Evolutionary conservation across 495 filamentous ascomycete species (phyloP).

Genomic region (Neurospora sp.): DNA sequence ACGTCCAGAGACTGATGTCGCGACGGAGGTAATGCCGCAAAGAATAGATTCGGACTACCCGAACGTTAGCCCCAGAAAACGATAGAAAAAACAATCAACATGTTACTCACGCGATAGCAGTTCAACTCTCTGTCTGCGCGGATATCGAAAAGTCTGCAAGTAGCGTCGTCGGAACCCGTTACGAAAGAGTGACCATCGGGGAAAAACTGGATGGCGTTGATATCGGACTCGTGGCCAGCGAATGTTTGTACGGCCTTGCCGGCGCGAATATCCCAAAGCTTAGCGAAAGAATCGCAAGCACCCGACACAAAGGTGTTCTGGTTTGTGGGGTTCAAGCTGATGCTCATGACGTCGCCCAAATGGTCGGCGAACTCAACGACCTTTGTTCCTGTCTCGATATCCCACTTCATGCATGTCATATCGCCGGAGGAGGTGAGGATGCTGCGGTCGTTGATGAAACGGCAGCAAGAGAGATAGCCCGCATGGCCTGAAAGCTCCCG

Average conservation of each 20-base stretch:
- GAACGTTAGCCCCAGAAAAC: slow-evolving; percentile 10
- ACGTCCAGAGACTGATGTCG: slow-evolving; percentile 93
- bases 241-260: slow-evolving; percentile 98
- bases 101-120: slow-evolving; percentile 72
- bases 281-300: slow-evolving; percentile 96
- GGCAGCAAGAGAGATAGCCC: slow-evolving; percentile 95
- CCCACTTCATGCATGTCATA: slow-evolving; percentile 99
- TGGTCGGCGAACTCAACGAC: slow-evolving; percentile 98
- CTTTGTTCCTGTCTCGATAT: slow-evolving; percentile 94
- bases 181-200: slow-evolving; percentile 98
- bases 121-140: slow-evolving; percentile 94
- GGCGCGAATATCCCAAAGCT: slow-evolving; percentile 97
- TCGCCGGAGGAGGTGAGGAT: slow-evolving; percentile 97
- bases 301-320: slow-evolving; percentile 98
- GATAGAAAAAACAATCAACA: not conserved
- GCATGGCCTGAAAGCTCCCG: slow-evolving; percentile 95
- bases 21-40: slow-evolving; percentile 96
- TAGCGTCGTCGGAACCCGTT: slow-evolving; percentile 95
- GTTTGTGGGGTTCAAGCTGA: slow-evolving; percentile 98
- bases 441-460: slow-evolving; percentile 96
- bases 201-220: slow-evolving; percentile 99
- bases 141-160: slow-evolving; percentile 95
- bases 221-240: slow-evolving; percentile 95
- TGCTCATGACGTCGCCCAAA: slow-evolving; percentile 97
- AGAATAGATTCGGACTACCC: slow-evolving; percentile 87